Base-by-base conservation (phyloP, 129 eudicot genomes). In the Erigeron canadensis region DNA sequence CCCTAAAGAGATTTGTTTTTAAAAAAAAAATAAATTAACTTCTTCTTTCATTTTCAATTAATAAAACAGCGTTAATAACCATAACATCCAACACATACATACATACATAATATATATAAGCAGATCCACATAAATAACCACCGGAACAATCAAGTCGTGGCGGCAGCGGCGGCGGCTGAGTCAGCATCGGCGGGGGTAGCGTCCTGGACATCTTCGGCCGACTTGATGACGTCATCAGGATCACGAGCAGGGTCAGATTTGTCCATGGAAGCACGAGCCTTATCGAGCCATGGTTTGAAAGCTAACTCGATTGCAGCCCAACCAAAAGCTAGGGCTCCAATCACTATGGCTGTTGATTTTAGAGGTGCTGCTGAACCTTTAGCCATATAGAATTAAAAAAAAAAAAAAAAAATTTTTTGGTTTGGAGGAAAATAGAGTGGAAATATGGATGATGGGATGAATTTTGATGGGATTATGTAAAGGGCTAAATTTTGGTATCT, bases 291-390 rank as follows among this genome's bases (percentile, higher is more conserved):
- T 8, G 98, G 98, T 82, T 94, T 94, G 70, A 87, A 68, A 11
- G 97, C 96, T 2, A 94, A 55, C 87, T 94, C 98, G 0, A 94
- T 84, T 21, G 98, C 86, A 4, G 90, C 83, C 96, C 97, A 94
- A 8, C 86, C 93, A 48, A 58, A 79, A 45, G 93, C 98, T 74
- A 94, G 80, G 65, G 96, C 97, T 77, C 93, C 95, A 9, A 86
- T 4, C n/a, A 89, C 86, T 37, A 89, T 81, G 1, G 65, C 76
- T 1, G 9, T 45, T 1, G 84, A 80, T 68, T 80, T 80, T 56
- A 80, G 16, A 15, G 82, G 68, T 10, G 63, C 16, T 21, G 80
- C 16, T 12, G 56, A 63, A 44, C 58, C 70, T 63, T 69, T 69
- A 40, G 80, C 80, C 84, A 74, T 74, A 2, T n/a, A n/a, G n/a